These are phyloP conservation scores for Hypoxylon sp. DNA, from an alignment of 2,329 filamentous ascomycete genomes.

Conservation along the genomic window DNA sequence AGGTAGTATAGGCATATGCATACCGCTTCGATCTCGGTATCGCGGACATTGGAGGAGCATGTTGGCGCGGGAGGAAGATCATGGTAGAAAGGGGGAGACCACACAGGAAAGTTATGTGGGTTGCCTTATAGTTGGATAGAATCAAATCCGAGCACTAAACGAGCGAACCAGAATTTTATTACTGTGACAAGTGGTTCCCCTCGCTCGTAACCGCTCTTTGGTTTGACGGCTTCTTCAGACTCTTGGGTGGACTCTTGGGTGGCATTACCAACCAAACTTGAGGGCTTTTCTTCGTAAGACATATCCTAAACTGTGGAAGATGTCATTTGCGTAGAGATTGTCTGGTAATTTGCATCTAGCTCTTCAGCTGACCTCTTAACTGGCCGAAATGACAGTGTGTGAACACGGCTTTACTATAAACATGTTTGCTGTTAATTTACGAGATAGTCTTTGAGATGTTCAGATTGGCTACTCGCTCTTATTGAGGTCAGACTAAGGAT, in stretches of 20 bases:
- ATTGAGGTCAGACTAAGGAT: slow-evolving; percentile 41
- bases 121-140: slow-evolving; percentile 37
- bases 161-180: slow-evolving; percentile 40
- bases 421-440: slow-evolving; percentile 44
- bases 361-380: slow-evolving; percentile 35
- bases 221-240: slow-evolving; percentile 32
- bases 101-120: slow-evolving; percentile 31
- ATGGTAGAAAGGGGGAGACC: slow-evolving; percentile 12
- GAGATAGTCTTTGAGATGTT: slow-evolving; percentile 31
- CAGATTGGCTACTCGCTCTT: slow-evolving; percentile 37
- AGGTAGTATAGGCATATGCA: slow-evolving; percentile 13
- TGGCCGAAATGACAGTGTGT: slow-evolving; percentile 30
- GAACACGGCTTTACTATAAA: slow-evolving; percentile 36
- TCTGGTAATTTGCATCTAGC: slow-evolving; percentile 36
- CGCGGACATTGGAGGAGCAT: slow-evolving; percentile 24
- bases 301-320: slow-evolving; percentile 31
- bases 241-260: slow-evolving; percentile 20
- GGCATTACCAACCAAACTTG: slow-evolving; percentile 26
- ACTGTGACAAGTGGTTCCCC: slow-evolving; percentile 40
- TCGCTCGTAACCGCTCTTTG: slow-evolving; percentile 25
- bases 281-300: slow-evolving; percentile 37
- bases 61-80: slow-evolving; percentile 16
- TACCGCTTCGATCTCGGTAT: slow-evolving; percentile 22
- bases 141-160: slow-evolving; percentile 29
- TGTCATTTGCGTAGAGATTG: slow-evolving; percentile 33